Base-by-base conservation (phyloP, 371 early-diverging fungal genomes). In the Amoeboaphelidium protococcarum region DNA sequence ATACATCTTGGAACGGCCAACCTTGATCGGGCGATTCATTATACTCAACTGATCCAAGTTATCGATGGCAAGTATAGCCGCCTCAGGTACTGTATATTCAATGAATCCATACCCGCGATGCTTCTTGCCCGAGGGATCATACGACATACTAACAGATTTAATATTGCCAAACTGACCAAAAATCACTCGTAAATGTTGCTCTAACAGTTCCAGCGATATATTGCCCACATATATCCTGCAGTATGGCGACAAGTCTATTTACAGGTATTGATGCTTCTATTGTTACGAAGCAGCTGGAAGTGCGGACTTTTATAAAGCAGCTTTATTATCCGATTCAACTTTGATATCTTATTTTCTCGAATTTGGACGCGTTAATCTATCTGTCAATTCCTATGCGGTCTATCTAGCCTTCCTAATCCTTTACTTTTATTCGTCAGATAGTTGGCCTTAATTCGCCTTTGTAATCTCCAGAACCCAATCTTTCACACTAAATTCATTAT, bases 31-130 rank as follows among this genome's bases (percentile, higher is more conserved):
- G 51, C 23, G 58, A 13, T 58, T 48, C 27, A 70, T 74, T 22
- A 80, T 58, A 26, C 69, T 61, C n/a, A 58, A 49, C 13, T 73
- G 74, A 46, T 73, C 67, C 76, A 66, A 67, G 2, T 53, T 55
- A 23, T 76, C 73, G 42, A 80, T 56, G 1, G 83, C 80, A 51
- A 80, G 51, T 25, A 64, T 58, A 0, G 82, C 80, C 1, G 80
- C 77, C 54, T 85, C 86, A 0, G 84, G 82, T 16, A 71, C 66
- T 26, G 82, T 78, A 50, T 67, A 85, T 55, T 84, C 83, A 19
- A 85, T 67, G 59, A 85, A 85, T 52, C 82, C 79, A 55, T 72
- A 85, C 13, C 86, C 86, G 51, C 79, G 78, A 61, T 85, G 84
- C 41, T 69, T 70, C 24, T 72, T 72, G 12, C 75, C 71, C 12